Conservation (phyloP, 345 rosid genomes). For the Odontarrhena argentea region DNA sequence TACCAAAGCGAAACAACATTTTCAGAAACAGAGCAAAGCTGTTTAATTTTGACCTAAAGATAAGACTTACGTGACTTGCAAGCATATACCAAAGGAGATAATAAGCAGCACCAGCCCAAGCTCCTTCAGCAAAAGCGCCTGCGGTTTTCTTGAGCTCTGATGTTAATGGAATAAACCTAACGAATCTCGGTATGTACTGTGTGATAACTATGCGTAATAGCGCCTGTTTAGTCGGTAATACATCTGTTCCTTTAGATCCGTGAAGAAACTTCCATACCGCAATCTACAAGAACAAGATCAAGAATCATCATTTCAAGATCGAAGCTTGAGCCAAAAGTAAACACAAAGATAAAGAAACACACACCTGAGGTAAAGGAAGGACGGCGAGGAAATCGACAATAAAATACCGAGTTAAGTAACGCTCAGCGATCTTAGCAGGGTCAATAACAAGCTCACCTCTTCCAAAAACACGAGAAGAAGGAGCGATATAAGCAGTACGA, state of each 20-base stretch:
- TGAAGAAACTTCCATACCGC: constrained; percentile 69
- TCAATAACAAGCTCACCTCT: constrained; percentile 95
- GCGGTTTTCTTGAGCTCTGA: constrained; percentile 85
- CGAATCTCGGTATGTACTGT: constrained; percentile 80
- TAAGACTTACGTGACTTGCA: constrained; percentile 77
- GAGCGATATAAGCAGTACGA: constrained; percentile 81
- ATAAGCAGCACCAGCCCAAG: constrained; percentile 83
- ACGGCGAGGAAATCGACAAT: constrained; percentile 73
- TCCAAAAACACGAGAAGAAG: constrained; percentile 91
- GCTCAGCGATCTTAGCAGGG: constrained; percentile 68
- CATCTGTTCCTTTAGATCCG: constrained; percentile 61
- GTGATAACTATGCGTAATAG: constrained; percentile 57
- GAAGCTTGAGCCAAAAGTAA: neutral
- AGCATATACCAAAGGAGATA: constrained; percentile 89
- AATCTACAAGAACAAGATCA: constrained; percentile 47
- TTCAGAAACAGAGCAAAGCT: constrained; percentile 6
- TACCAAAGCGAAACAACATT: constrained; percentile 36
- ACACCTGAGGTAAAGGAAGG: constrained; percentile 80
- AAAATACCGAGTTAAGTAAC: constrained; percentile 70
- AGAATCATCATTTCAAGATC: neutral
- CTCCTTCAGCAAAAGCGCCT: constrained; percentile 83
- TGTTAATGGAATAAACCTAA: constrained; percentile 68
- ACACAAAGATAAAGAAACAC: neutral
- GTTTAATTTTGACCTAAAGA: neutral
- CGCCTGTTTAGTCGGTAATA: constrained; percentile 60